phyloP scores from a whole-genome alignment of 2,329 filamentous ascomycete species.

The Ambrosiella cleistominuta region DNA sequence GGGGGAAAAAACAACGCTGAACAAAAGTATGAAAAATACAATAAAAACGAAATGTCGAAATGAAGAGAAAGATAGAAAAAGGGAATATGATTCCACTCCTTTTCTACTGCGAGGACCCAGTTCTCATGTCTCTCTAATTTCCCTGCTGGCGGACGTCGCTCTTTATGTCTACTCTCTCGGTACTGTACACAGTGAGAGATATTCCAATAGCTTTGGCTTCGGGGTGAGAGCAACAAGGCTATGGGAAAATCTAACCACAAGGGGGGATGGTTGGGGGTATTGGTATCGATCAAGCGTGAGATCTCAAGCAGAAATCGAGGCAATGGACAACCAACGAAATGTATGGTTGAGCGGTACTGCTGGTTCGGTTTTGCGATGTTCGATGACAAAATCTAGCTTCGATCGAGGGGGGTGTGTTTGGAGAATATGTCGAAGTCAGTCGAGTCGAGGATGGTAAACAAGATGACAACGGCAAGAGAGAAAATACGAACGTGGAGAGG shows the following conservation, averaged over 20 bases:
- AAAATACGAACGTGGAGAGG: neutral
- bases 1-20: neutral
- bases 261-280: neutral
- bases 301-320: neutral
- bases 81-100: conserved; percentile 11
- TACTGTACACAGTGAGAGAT: conserved; percentile 7
- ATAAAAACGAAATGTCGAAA: conserved; percentile 2
- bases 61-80: conserved; percentile 3
- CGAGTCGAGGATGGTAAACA: neutral
- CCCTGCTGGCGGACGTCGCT: conserved; percentile 6
- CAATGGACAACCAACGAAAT: neutral
- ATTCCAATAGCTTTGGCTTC: neutral
- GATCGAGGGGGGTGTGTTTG: neutral
- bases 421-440: neutral
- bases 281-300: neutral
- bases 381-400: neutral
- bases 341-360: neutral
- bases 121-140: conserved; percentile 12
- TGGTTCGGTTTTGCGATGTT: neutral
- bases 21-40: conserved; percentile 6
- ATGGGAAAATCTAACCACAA: conserved; percentile 1
- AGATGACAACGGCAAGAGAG: neutral
- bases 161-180: conserved; percentile 5
- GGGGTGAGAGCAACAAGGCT: neutral
- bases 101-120: conserved; percentile 11